Base-by-base conservation (phyloP, 1,139 yeast species). In the Candida frijolesensis region DNA sequence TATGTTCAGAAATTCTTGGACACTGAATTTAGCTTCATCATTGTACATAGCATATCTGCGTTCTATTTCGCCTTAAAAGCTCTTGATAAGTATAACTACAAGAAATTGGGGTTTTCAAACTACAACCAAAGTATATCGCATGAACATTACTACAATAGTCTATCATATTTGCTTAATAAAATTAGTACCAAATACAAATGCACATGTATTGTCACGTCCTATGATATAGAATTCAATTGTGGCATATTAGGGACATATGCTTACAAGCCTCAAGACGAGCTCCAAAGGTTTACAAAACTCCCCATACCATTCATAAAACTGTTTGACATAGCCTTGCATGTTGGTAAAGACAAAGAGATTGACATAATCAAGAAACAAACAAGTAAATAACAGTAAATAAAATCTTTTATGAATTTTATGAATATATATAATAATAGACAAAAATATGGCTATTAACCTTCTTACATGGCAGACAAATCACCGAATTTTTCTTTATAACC, bases 401-500 rank as follows among this genome's bases (percentile, higher is more conserved):
- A 29, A 16, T 15, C 34, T 42, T 42, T 29, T 42, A 42, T 41
- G 35, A 18, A 41, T 41, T 30, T 22, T 25, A 14, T 25, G 27
- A 11, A 42, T 38, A 25, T 42, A 25, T 42, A 38, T 38, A 38
- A 38, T 38, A 38, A n/a, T 38, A 38, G 5, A 9, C 16, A 19
- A 12, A 12, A 38, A 18, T 22, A 38, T 38, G 18, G 22, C 16
- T 19, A n/a, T 42, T 37, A 45, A 41, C 42, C 12, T 16, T 30
- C 40, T 47, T 83, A 92, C 97, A 92, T 91, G 73, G 89, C 90
- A 67, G 94, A 89, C 78, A 91, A 84, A 74, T 89, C 90, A 72
- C 97, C 97, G 74, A 91, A 92, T 84, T 90, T 92, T 76, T 92
- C 98, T 78, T 88, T 87, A 85, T 94, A 94, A 64, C 97, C 97